Base-by-base conservation (phyloP, 2,329 filamentous ascomycete species). In the Penicillium sp. region DNA sequence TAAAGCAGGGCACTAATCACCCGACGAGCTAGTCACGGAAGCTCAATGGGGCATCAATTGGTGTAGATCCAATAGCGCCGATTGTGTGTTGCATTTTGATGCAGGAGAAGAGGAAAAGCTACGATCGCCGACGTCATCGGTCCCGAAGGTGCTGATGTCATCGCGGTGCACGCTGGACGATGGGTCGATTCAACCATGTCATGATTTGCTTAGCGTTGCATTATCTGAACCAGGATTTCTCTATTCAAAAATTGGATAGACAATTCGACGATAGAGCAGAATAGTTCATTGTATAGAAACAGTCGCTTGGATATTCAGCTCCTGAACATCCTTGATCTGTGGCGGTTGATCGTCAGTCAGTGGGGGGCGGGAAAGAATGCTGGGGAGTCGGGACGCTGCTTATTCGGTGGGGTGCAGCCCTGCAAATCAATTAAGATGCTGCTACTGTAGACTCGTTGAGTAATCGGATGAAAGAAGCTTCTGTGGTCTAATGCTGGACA, bases 121-220 rank as follows among this genome's bases (percentile, higher is more conserved):
- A 54, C 63, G 60, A 67, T 68, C 65, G 54, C 59, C 62, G 63
- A 68, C 66, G 65, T 66, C 65, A 69, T 65, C 58, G 59, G n/a
- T 22, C 16, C 43, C 22, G 18, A 18, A 31, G 39, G 24, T 52
- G 37, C 54, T 68, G 66, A 67, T 66, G 65, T 68, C 66, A 68
- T 65, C 49, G 40, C 35, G 49, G 33, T 14, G 37, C 33, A 59
- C 22, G 40, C 35, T 44, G 7, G 57, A 60, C 46, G 56, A 55
- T 60, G 60, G 47, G 24, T 37, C 22, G 33, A 58, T 51, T 60
- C 55, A 18, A 59, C 41, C 47, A 64, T 64, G 60, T 64, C 58
- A 63, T 66, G 41, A 55, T 19, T 46, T n/a, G n/a, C 3, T 14
- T 37, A 56, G 56, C 37, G 59, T 65, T 65, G 58, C 63, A 63